Evolutionary conservation across 495 filamentous ascomycete species (phyloP).

Genomic region (Penicillium steckii): DNA sequence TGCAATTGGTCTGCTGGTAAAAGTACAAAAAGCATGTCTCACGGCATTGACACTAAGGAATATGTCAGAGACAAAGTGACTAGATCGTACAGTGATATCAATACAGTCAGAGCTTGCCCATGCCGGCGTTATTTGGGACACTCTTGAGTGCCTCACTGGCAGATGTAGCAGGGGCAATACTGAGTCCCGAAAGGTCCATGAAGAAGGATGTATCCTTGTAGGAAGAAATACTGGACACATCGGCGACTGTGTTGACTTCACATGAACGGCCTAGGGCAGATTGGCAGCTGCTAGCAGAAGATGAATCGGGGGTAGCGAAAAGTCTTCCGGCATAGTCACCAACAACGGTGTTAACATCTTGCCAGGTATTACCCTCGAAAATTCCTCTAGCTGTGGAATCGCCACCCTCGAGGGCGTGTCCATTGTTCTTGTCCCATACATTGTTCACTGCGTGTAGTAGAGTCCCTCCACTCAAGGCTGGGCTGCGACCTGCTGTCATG

Average conservation of each 20-base stretch:
- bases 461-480: slow-evolving; percentile 40
- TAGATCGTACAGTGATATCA: neutral
- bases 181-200: neutral
- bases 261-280: neutral
- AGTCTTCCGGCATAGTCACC: neutral
- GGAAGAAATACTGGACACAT: neutral
- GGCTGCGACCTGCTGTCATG: slow-evolving; percentile 43
- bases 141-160: neutral
- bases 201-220: neutral
- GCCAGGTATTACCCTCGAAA: slow-evolving; percentile 13
- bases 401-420: slow-evolving; percentile 13
- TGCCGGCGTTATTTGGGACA: neutral
- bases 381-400: neutral
- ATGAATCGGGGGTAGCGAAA: slow-evolving; percentile 1
- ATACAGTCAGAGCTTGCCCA: neutral
- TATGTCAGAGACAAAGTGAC: neutral
- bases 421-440: slow-evolving; percentile 5
- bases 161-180: neutral
- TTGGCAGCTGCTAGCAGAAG: neutral
- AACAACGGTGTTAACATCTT: neutral
- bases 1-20: too few relatives aligned
- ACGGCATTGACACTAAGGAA: too few relatives aligned
- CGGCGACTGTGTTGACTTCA: neutral
- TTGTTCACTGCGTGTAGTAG: slow-evolving; percentile 31
- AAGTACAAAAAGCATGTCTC: too few relatives aligned